These are phyloP conservation scores for Mucor mucedo DNA, from an alignment of 371 early-diverging fungal genomes.

Conservation along the genomic window DNA sequence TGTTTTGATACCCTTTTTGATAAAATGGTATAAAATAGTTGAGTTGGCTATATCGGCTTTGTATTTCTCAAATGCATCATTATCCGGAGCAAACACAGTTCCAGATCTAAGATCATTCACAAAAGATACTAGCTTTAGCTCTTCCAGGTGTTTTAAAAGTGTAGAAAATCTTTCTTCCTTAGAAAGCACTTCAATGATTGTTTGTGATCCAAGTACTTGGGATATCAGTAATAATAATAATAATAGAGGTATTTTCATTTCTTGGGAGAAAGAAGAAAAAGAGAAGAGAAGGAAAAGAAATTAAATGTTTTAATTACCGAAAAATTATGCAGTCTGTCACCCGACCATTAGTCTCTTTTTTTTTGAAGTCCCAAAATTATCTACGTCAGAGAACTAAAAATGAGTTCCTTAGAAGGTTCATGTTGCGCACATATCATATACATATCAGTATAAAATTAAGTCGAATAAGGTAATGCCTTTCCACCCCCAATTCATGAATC, in stretches of 20 bases:
- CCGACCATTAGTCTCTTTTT: no score
- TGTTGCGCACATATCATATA: no score
- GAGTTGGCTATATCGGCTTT: constrained; percentile 34
- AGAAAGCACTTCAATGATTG: constrained; percentile 34
- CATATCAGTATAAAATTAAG: no score
- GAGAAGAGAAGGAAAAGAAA: background rate
- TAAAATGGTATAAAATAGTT: constrained; percentile 50
- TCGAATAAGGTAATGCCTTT: no score
- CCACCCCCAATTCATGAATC: no score
- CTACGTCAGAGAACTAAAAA: no score
- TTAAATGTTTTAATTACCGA: background rate
- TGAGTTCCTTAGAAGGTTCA: no score
- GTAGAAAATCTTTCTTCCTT: constrained; percentile 34
- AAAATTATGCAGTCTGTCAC: no score
- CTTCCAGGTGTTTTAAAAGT: constrained; percentile 35
- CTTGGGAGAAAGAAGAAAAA: background rate
- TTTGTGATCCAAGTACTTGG: constrained; percentile 16
- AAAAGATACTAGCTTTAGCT: constrained; percentile 20
- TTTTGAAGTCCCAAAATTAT: no score
- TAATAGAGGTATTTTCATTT: background rate
- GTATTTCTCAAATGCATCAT: constrained; percentile 50
- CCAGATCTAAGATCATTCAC: constrained; percentile 39
- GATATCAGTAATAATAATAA: constrained; percentile 1
- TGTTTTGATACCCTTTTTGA: constrained; percentile 28
- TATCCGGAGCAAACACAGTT: constrained; percentile 62